A percentile compares a stretch with the other conserved stretches of the same genome.
Conservation (phyloP, 2,329 filamentous ascomycete species). For the Sclerotinia glacialis region DNA sequence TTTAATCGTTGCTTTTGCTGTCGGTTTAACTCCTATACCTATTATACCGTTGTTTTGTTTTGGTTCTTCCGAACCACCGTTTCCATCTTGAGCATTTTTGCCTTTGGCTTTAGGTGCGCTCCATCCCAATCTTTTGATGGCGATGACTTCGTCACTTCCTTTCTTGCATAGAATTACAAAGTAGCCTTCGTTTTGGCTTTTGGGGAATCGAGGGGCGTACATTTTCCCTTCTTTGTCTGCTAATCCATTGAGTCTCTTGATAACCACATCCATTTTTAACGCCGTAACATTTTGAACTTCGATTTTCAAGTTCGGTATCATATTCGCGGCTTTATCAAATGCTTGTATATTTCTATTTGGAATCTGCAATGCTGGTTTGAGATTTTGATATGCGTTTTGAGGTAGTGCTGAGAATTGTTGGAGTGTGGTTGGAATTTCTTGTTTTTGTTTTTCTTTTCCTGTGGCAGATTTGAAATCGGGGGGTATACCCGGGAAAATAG, state of each 20-base stretch:
- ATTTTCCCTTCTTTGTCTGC: slow-evolving; percentile 68
- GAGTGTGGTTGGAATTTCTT: slow-evolving; percentile 39
- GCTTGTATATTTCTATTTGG: slow-evolving; percentile 49
- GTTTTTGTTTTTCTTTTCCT: slow-evolving; percentile 9
- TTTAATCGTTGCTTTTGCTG: slow-evolving; percentile 57
- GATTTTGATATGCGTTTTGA: slow-evolving; percentile 40
- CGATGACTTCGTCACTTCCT: slow-evolving; percentile 71
- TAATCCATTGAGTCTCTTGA: slow-evolving; percentile 66
- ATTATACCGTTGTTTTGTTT: slow-evolving; percentile 20
- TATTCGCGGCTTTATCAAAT: slow-evolving; percentile 57
- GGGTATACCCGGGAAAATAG: slow-evolving; percentile 73
- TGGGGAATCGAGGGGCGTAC: slow-evolving; percentile 86
- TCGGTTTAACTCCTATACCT: slow-evolving; percentile 46
- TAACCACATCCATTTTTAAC: slow-evolving; percentile 57
- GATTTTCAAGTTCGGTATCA: slow-evolving; percentile 68
- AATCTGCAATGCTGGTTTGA: slow-evolving; percentile 51
- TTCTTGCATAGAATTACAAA: slow-evolving; percentile 75
- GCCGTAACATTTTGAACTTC: slow-evolving; percentile 60
- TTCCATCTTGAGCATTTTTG: slow-evolving; percentile 37
- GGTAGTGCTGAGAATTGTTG: slow-evolving; percentile 36
- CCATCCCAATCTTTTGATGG: slow-evolving; percentile 85
- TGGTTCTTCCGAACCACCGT: slow-evolving; percentile 65
- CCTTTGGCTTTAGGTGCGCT: slow-evolving; percentile 30
- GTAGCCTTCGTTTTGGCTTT: slow-evolving; percentile 90
- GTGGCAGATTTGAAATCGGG: slow-evolving; percentile 37